A percentile compares a stretch with the other conserved stretches of the same genome.
These are phyloP conservation scores for Zostera marina DNA, from an alignment of 116 monocot genomes.

Conservation along the genomic window DNA sequence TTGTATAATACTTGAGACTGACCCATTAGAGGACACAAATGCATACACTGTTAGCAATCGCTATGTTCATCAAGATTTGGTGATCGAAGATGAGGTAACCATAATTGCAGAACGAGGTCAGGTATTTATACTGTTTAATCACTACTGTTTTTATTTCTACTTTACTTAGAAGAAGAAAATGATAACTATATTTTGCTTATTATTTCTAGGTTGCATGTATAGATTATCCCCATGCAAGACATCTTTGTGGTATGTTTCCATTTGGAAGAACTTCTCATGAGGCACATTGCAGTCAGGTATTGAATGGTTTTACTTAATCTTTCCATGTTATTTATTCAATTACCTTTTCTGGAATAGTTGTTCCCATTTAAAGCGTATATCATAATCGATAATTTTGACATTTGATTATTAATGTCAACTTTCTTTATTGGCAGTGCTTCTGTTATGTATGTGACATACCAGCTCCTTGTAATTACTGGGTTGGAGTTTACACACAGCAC, in stretches of 20 bases:
- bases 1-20: conserved; percentile 5
- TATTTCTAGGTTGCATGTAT: conserved; percentile 36
- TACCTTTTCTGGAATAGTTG: too few relatives aligned
- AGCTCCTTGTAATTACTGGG: neutral
- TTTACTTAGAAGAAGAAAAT: neutral
- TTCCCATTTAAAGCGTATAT: too few relatives aligned
- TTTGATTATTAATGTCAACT: neutral
- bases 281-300: conserved; percentile 27
- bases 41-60: neutral
- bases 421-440: neutral
- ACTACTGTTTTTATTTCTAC: neutral
- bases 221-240: conserved; percentile 56
- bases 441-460: conserved; percentile 2
- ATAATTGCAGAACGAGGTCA: conserved; percentile 23
- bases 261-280: conserved; percentile 35
- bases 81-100: conserved; percentile 13
- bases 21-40: conserved; percentile 5
- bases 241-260: conserved; percentile 26
- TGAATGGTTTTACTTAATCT: too few relatives aligned
- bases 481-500: neutral
- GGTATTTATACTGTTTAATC: conserved; percentile 6
- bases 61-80: neutral
- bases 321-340: too few relatives aligned
- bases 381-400: too few relatives aligned
- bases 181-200: neutral